Conservation (phyloP, 2,329 filamentous ascomycete species). For the Aphanocladium album region DNA sequence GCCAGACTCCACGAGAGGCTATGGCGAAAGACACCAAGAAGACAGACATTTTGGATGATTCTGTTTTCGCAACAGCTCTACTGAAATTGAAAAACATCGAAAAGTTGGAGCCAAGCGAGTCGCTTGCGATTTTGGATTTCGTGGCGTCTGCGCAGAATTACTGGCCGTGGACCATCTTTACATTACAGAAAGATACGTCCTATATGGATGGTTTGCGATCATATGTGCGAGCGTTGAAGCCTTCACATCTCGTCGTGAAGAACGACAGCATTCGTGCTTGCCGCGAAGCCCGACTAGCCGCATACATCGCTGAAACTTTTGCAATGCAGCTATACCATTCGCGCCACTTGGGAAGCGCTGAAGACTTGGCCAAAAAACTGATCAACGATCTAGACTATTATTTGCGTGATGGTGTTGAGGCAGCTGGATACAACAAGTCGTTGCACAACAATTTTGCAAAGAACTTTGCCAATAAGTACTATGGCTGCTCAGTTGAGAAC, state of each 20-base stretch:
- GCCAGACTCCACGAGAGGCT: conserved; percentile 74
- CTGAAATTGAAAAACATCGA: conserved; percentile 63
- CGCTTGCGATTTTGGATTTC: conserved; percentile 77
- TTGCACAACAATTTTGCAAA: conserved; percentile 78
- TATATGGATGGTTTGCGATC: conserved; percentile 69
- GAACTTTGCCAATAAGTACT: conserved; percentile 77
- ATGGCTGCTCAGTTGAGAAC: conserved; percentile 65
- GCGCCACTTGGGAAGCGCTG: conserved; percentile 66
- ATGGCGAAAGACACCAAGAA: conserved; percentile 53
- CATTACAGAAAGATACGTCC: conserved; percentile 65
- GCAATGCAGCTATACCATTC: conserved; percentile 87
- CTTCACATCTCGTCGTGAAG: conserved; percentile 48
- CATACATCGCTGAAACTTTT: conserved; percentile 79
- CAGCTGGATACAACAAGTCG: conserved; percentile 81
- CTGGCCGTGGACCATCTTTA: conserved; percentile 90
- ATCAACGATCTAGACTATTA: conserved; percentile 75
- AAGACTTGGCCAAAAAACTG: conserved; percentile 63
- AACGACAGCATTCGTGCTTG: conserved; percentile 53
- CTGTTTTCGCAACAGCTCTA: conserved; percentile 71
- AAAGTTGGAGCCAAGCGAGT: conserved; percentile 58
- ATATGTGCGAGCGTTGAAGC: conserved; percentile 58
- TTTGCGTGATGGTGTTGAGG: conserved; percentile 68
- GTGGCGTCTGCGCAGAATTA: conserved; percentile 84
- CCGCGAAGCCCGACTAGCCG: conserved; percentile 66
- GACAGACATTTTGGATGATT: conserved; percentile 46